A percentile compares a stretch with the other conserved stretches of the same genome.
phyloP scores from a whole-genome alignment of 345 rosid genomes.

The Clarkia xantiana region DNA sequence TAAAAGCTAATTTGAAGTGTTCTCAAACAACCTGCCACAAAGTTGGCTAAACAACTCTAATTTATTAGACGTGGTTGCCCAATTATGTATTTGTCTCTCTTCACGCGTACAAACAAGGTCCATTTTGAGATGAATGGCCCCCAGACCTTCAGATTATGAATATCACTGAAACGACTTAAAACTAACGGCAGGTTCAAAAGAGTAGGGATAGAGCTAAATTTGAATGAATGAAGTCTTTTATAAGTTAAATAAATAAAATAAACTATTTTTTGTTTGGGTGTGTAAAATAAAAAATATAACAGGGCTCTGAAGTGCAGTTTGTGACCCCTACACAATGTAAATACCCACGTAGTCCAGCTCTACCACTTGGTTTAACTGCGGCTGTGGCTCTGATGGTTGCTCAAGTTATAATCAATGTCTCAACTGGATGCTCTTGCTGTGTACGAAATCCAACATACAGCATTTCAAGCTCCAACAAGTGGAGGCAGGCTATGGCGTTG shows the following conservation, averaged over 20 bases:
- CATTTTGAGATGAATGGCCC: too few relatives aligned
- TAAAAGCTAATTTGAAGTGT: too few relatives aligned
- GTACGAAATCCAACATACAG: conserved; percentile 22
- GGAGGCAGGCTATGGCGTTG: conserved; percentile 51
- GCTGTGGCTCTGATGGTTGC: conserved; percentile 53
- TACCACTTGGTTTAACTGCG: conserved; percentile 52
- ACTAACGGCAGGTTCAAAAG: too few relatives aligned
- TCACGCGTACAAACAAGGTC: too few relatives aligned
- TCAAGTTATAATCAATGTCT: conserved; percentile 40
- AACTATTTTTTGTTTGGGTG: neutral
- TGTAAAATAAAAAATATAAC: neutral
- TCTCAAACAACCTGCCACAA: too few relatives aligned
- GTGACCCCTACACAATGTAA: conserved; percentile 33
- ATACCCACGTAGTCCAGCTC: conserved; percentile 63
- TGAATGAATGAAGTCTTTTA: neutral
- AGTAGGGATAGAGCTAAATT: neutral
- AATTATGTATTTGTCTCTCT: too few relatives aligned
- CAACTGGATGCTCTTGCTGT: conserved; percentile 77
- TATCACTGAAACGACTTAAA: too few relatives aligned
- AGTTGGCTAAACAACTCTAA: too few relatives aligned
- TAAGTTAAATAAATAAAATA: neutral
- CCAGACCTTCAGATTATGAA: too few relatives aligned
- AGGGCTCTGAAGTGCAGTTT: conserved; percentile 56
- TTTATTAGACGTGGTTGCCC: too few relatives aligned
- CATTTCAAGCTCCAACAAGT: conserved; percentile 36